These are phyloP conservation scores for Solioccasus polychromus DNA, from an alignment of 768 basidiomycete genomes.

Conservation along the genomic window DNA sequence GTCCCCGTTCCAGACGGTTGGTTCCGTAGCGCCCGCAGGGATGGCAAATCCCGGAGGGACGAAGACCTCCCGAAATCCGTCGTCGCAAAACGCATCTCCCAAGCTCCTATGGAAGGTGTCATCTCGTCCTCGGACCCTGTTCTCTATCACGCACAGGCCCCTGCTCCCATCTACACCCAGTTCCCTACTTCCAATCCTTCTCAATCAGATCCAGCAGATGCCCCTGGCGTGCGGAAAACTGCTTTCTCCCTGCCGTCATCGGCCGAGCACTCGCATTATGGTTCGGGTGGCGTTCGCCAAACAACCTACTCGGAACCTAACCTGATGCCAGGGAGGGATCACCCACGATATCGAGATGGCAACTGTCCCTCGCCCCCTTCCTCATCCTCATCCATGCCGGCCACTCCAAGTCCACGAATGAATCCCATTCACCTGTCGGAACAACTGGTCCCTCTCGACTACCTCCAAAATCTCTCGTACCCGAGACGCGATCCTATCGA, in stretches of 20 bases:
- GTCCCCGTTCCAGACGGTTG: slow-evolving; percentile 69
- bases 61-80: slow-evolving; percentile 47
- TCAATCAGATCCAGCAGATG: slow-evolving; percentile 25
- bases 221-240: slow-evolving; percentile 20
- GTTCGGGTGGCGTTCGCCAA: slow-evolving; percentile 22
- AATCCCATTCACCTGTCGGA: slow-evolving; percentile 22
- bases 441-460: slow-evolving; percentile 60
- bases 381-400: slow-evolving; percentile 38
- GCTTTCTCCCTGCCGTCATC: slow-evolving; percentile 32
- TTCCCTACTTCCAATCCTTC: slow-evolving; percentile 32
- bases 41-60: slow-evolving; percentile 45
- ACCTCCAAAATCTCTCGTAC: slow-evolving; percentile 53
- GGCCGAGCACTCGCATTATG: slow-evolving; percentile 22
- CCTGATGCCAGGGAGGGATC: slow-evolving; percentile 17
- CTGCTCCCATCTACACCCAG: slow-evolving; percentile 26
- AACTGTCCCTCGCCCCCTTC: slow-evolving; percentile 33
- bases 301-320: slow-evolving; percentile 34
- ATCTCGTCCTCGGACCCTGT: slow-evolving; percentile 18
- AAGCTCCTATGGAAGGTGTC: slow-evolving; percentile 32
- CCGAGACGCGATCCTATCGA: slow-evolving; percentile 61
- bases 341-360: slow-evolving; percentile 22
- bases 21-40: slow-evolving; percentile 75
- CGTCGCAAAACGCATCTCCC: slow-evolving; percentile 37
- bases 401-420: slow-evolving; percentile 34
- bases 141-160: slow-evolving; percentile 21